These are phyloP conservation scores for Logfia minima DNA, from an alignment of 129 eudicot genomes.

Conservation along the genomic window DNA sequence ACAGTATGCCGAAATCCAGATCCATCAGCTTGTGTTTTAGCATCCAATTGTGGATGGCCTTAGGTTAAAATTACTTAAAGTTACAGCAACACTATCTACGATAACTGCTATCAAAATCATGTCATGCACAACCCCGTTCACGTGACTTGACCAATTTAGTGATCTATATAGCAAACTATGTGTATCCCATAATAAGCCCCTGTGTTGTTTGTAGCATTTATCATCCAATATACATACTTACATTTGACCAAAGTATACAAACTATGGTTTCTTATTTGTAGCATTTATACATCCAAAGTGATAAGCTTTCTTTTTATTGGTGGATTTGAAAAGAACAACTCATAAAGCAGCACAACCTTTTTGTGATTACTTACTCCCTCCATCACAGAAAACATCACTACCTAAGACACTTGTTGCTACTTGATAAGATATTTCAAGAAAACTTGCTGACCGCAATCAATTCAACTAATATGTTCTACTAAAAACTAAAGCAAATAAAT, in stretches of 20 bases:
- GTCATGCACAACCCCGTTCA: neutral
- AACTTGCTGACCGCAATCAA: neutral
- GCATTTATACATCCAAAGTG: neutral
- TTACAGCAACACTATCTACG: neutral
- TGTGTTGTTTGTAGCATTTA: neutral
- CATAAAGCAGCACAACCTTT: neutral
- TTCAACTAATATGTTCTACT: neutral
- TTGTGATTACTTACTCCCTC: neutral
- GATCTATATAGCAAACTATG: neutral
- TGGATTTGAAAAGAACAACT: neutral
- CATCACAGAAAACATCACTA: neutral
- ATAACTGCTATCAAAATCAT: neutral
- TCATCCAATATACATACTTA: neutral
- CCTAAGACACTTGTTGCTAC: neutral
- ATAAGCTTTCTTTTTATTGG: neutral
- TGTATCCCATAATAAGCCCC: neutral
- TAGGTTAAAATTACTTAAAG: neutral
- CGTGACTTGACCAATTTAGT: neutral
- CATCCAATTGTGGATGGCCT: no score
- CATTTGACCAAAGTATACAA: neutral
- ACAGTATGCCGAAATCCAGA: neutral
- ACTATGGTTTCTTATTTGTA: neutral
- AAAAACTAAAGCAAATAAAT: neutral
- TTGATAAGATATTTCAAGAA: neutral
- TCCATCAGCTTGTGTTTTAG: neutral